Evolutionary conservation across 805 yeast genomes (phyloP), one percentile per base, ranked within the genome.

Genomic region (Metschnikowia picachoensis): DNA sequence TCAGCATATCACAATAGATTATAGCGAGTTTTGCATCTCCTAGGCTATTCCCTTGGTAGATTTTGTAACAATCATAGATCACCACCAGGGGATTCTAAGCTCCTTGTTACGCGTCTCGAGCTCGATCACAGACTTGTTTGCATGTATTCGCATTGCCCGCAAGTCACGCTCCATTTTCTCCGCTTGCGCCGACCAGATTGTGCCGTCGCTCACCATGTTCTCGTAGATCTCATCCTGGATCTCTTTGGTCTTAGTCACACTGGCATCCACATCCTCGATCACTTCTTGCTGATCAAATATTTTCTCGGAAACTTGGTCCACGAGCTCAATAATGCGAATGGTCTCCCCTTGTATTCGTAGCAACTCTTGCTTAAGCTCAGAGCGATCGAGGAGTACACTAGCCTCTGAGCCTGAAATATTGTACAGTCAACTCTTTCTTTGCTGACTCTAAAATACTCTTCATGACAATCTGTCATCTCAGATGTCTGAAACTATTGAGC

Each of bases 81-180:
- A n/a, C n/a, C n/a, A n/a, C n/a, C n/a, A n/a, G n/a, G n/a, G 80
- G 46, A 78, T 70, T 46, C 74, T 76, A 7, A 77, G 69, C 17
- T 77, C 73, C 55, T 79, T 78, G 49, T 74, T 76, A 37, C 62
- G 59, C 37, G 68, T 66, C 44, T 73, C 70, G 38, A 80, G 64
- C 52, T 77, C 77, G 6, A 77, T 63, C 42, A 74, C 62, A 38
- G 76, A 79, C 48, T 77, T 79, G 47, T 77, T 74, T 12, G 78
- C 70, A 34, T 70, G 67, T 16, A 71, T 68, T 47, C 76, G 73
- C 60, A 78, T 68, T 11, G 69, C 56, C 41, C 75, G 76, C 40
- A 84, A 62, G 47, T 82, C 85, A 32, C 78, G 71, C 51, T 82
- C 86, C 44, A 81, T 62, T 58, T 77, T 76, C 60, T 84, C 91